Percentiles rank a stretch among this genome's conserved stretches.
Evolutionary conservation across 2,329 filamentous ascomycete species (phyloP).

Genomic region (Shiraia sp.): DNA sequence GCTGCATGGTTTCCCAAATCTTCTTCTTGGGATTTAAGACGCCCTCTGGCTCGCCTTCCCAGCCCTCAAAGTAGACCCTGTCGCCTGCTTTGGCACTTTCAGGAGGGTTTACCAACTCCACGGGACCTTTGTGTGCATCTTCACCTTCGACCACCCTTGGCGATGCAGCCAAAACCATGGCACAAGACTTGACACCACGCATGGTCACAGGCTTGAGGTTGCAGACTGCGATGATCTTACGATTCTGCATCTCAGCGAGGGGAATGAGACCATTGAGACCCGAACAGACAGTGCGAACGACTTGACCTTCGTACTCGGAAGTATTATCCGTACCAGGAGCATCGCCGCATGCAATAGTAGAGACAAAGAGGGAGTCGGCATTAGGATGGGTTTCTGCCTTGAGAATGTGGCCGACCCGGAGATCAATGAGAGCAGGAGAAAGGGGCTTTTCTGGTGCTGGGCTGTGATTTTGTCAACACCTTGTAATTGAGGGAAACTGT

Average conservation of each 20-base stretch:
- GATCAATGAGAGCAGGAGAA: conserved; percentile 85
- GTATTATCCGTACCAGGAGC: conserved; percentile 84
- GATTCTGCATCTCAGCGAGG: conserved; percentile 93
- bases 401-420: conserved; percentile 95
- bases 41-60: conserved; percentile 88
- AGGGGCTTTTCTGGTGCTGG: conserved; percentile 72
- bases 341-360: conserved; percentile 93
- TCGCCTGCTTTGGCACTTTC: conserved; percentile 79
- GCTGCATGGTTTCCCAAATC: conserved; percentile 96
- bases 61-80: conserved; percentile 90
- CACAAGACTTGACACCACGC: conserved; percentile 79
- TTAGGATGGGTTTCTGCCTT: conserved; percentile 96
- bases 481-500: too few relatives aligned
- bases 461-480: conserved; percentile 34
- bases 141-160: conserved; percentile 82
- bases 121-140: conserved; percentile 81
- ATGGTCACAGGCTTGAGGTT: conserved; percentile 99
- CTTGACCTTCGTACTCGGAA: conserved; percentile 84
- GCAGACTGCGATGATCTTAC: conserved; percentile 93
- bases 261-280: conserved; percentile 92
- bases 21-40: conserved; percentile 99
- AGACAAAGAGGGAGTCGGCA: conserved; percentile 93
- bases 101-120: conserved; percentile 89
- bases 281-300: conserved; percentile 94
- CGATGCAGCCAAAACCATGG: conserved; percentile 95